phyloP scores from a whole-genome alignment of 139 green algal species.

The Chloropicon primus region DNA sequence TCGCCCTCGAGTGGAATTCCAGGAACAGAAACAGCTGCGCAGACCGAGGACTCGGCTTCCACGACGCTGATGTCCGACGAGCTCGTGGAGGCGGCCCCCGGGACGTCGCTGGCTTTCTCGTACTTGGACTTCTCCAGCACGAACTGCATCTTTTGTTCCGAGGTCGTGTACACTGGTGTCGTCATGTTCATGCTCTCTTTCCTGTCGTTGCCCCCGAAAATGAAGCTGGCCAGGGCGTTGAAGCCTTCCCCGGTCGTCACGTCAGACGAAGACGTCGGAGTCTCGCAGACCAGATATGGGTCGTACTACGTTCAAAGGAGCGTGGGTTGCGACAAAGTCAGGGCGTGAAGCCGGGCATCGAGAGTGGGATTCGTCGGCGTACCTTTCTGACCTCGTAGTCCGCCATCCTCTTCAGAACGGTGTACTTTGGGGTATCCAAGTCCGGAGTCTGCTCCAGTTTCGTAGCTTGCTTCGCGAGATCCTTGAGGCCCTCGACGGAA shows the following conservation, averaged over 20 bases:
- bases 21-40: not conserved
- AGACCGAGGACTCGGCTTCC: not conserved
- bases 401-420: constrained; percentile 20
- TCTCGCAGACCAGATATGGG: constrained; percentile 48
- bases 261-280: constrained; percentile 3
- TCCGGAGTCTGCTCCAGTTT: constrained; percentile 2
- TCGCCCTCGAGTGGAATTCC: not conserved
- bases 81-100: not conserved
- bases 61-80: not conserved
- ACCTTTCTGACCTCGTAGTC: constrained; percentile 68
- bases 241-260: constrained; percentile 20
- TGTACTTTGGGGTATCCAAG: constrained; percentile 31
- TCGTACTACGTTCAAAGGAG: too few species aligned
- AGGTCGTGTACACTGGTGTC: constrained; percentile 38
- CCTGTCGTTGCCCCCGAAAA: constrained; percentile 66
- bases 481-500: constrained; percentile 20
- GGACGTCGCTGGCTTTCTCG: constrained; percentile 2
- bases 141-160: constrained; percentile 24
- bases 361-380: too few species aligned
- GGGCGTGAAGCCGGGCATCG: too few species aligned
- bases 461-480: constrained; percentile 11
- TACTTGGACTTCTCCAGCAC: not conserved
- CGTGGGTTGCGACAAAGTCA: too few species aligned
- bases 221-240: constrained; percentile 54
- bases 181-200: constrained; percentile 57